phyloP scores from a whole-genome alignment of 1,284 basidiomycete genomes.

The Naganishia albida region DNA sequence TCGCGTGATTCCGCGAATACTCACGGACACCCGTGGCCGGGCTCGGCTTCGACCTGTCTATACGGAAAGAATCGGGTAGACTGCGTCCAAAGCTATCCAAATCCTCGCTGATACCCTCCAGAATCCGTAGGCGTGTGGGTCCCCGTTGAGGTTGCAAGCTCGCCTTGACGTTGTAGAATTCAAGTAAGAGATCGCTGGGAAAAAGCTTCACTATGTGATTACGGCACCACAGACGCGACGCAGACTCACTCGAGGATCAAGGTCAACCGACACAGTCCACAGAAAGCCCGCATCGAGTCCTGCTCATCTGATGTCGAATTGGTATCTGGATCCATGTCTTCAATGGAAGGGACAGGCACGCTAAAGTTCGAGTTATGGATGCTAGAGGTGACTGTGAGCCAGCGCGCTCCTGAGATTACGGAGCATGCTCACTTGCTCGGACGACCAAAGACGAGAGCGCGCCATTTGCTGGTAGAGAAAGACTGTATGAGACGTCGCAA shows the following conservation, averaged over 20 bases:
- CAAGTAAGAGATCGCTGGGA: conserved; percentile 34
- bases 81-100: conserved; percentile 36
- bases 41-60: neutral
- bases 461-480: conserved; percentile 37
- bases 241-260: conserved; percentile 38
- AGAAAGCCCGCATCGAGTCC: conserved; percentile 40
- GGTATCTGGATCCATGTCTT: conserved; percentile 37
- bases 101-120: conserved; percentile 36
- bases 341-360: conserved; percentile 40
- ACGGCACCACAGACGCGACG: neutral
- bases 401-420: no score
- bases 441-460: conserved; percentile 41
- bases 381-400: conserved; percentile 5
- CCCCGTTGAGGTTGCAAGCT: conserved; percentile 13
- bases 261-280: conserved; percentile 41
- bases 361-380: conserved; percentile 37
- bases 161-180: conserved; percentile 39
- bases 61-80: conserved; percentile 29
- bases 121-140: conserved; percentile 33
- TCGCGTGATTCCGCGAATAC: neutral
- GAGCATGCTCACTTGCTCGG: conserved; percentile 40
- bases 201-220: neutral
- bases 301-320: conserved; percentile 13
- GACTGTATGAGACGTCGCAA: neutral
- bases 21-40: conserved; percentile 39